Base-by-base conservation (phyloP, 1,284 basidiomycete species). In the Ganoderma lingzhi region DNA sequence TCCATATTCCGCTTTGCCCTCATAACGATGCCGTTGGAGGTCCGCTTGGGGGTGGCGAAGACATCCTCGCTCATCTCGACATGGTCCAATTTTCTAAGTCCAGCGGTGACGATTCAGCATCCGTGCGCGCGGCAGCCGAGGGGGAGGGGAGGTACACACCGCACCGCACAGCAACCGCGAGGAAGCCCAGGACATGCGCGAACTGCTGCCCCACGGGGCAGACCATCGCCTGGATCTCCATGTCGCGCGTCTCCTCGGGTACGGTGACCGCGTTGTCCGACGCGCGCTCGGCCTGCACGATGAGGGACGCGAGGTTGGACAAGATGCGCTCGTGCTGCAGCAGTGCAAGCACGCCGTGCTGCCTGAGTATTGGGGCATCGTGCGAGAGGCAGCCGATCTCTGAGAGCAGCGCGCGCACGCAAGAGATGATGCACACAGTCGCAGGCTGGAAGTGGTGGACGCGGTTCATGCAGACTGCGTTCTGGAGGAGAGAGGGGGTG, bases 371-470 rank as follows among this genome's bases (percentile, higher is more conserved):
- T 0, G 86, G 84, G 0, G 95, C 93, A 71, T 97, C 95, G 68
- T 95, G 93, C 44, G 91, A 90, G 35, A 98, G 85, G 72, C 96
- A 98, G 71, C 94, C 94, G 14, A 96, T 93, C 12, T 93, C 89
- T 35, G 91, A 89, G 53, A 99, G 87, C 19, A 97, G 91, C 32
- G 92, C 90, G n/a, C 97, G 93, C 45, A 99, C 96, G 65, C 95
- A 95, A 3, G 96, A 96, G 75, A 99, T 97, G 73, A 99, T 94
- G 78, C 93, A 96, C 8, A 92, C 93, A 1, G 93, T 92, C 2
- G 93, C 91, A n/a, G 93, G 93, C 76, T 93, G 92, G 76, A 94
- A 96, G 80, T 96, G 95, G 0, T 90, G 82, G n/a, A 90, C 82
- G 39, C 94, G 89, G 73, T 91, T 90, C 37, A 90, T 85, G 30